A percentile compares a stretch with the other conserved stretches of the same genome.
Evolutionary conservation across 2,329 filamentous ascomycete genomes (phyloP).

Genomic region (Stromatinia cepivora): DNA sequence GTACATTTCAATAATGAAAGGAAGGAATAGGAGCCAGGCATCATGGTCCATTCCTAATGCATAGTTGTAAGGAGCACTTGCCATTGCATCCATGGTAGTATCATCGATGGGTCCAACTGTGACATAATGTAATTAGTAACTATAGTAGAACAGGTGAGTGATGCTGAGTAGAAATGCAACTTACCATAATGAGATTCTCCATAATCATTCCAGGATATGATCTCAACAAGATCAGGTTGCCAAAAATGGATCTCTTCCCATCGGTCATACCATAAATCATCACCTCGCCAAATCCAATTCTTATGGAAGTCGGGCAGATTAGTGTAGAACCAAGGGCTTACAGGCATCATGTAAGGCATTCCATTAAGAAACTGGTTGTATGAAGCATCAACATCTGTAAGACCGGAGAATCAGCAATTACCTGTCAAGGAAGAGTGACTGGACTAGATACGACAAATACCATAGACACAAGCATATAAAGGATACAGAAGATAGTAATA

Average conservation of each 20-base stretch:
- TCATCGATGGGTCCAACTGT: background rate
- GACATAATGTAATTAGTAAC: background rate
- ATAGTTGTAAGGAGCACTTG: constrained; percentile 12
- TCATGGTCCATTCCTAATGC: constrained; percentile 45
- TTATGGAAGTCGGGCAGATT: constrained; percentile 40
- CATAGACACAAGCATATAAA: background rate
- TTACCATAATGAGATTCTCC: constrained; percentile 55
- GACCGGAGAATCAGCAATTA: background rate
- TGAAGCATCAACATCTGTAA: constrained; percentile 26
- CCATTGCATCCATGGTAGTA: constrained; percentile 2
- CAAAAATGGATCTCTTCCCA: constrained; percentile 46
- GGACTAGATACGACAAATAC: background rate
- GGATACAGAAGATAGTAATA: too few species aligned
- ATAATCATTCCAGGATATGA: constrained; percentile 52
- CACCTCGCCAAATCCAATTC: constrained; percentile 47
- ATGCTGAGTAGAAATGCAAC: constrained; percentile 41
- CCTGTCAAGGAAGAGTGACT: background rate
- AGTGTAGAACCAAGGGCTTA: constrained; percentile 44
- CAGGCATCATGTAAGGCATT: constrained; percentile 31
- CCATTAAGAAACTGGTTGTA: constrained; percentile 26
- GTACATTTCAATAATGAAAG: constrained; percentile 6
- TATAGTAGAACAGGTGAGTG: background rate
- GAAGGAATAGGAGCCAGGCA: constrained; percentile 43
- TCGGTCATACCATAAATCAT: constrained; percentile 44
- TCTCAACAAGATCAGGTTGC: constrained; percentile 47